Percentiles rank a stretch among this genome's conserved stretches.
Evolutionary conservation across 1,284 basidiomycete species (phyloP).

Genomic region (Tremellales sp.): DNA sequence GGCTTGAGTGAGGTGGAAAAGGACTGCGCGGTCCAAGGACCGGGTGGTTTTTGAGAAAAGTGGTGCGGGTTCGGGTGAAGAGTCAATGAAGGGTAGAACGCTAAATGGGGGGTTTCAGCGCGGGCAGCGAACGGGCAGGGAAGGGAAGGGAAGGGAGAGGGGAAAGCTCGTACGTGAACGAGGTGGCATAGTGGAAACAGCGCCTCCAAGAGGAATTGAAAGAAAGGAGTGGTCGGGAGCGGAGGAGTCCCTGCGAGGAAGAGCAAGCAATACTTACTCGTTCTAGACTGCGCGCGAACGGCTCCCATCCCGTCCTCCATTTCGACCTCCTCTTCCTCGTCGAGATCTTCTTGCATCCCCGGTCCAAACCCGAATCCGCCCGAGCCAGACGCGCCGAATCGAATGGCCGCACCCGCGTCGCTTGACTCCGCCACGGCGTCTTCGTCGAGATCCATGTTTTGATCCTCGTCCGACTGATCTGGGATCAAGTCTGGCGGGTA

Average conservation of each 20-base stretch:
- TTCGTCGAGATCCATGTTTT: conserved; percentile 37
- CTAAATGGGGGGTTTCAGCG: conserved; percentile 1
- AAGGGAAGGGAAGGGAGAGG: too few relatives aligned
- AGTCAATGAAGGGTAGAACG: conserved; percentile 16
- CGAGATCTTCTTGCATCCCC: conserved; percentile 40
- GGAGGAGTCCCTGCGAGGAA: too few relatives aligned
- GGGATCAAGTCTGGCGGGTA: conserved; percentile 35
- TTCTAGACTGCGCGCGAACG: background rate
- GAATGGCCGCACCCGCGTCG: conserved; percentile 12
- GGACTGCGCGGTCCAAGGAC: conserved; percentile 37
- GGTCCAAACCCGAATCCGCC: conserved; percentile 46
- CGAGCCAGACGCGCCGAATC: conserved; percentile 27
- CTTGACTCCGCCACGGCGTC: conserved; percentile 32
- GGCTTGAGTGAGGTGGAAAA: conserved; percentile 38
- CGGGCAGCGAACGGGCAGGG: conserved; percentile 3
- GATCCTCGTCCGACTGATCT: conserved; percentile 40
- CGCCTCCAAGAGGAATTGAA: too few relatives aligned
- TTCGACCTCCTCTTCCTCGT: conserved; percentile 23
- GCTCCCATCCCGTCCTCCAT: conserved; percentile 15
- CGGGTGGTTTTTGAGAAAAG: conserved; percentile 16
- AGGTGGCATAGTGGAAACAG: too few relatives aligned
- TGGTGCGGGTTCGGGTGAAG: conserved; percentile 30
- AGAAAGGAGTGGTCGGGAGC: too few relatives aligned
- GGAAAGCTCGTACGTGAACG: too few relatives aligned
- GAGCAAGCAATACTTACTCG: conserved; percentile 8